A percentile compares a stretch with the other conserved stretches of the same genome.
Evolutionary conservation across 345 rosid species (phyloP).

Genomic region (Mercurialis annua): DNA sequence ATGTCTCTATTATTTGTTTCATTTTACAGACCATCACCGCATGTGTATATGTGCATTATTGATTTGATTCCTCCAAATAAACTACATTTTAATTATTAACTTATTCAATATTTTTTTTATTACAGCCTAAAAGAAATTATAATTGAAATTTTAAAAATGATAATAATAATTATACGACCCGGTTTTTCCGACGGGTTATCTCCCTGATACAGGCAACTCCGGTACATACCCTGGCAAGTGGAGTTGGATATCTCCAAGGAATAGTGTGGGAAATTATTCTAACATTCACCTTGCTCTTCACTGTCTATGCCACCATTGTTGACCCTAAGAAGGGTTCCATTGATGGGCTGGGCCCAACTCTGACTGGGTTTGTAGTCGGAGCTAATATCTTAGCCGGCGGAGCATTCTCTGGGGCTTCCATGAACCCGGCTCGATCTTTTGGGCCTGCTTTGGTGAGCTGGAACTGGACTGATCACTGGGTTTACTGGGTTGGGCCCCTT

Average conservation of each 20-base stretch:
- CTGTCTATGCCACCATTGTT: conserved; percentile 84
- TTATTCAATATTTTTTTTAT: too few relatives aligned
- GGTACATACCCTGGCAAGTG: conserved; percentile 59
- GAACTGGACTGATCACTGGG: conserved; percentile 92
- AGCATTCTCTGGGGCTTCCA: conserved; percentile 84
- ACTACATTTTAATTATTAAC: too few relatives aligned
- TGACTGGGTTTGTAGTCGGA: conserved; percentile 76
- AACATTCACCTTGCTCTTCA: conserved; percentile 75
- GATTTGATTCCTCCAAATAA: too few relatives aligned
- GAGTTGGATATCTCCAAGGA: conserved; percentile 63
- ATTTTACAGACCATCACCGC: too few relatives aligned
- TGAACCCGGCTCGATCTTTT: conserved; percentile 93
- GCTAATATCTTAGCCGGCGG: conserved; percentile 81
- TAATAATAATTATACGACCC: too few relatives aligned
- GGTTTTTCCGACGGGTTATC: too few relatives aligned
- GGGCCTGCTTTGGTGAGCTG: conserved; percentile 83
- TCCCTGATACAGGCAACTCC: conserved; percentile 62
- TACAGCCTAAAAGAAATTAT: too few relatives aligned
- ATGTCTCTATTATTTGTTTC: too few relatives aligned
- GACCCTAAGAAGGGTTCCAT: conserved; percentile 80
- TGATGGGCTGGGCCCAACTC: conserved; percentile 67
- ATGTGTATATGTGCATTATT: too few relatives aligned
- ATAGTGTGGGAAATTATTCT: conserved; percentile 70
- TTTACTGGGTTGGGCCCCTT: conserved; percentile 89
- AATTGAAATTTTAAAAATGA: too few relatives aligned